phyloP scores from a whole-genome alignment of 1,284 basidiomycete genomes.

The Apiotrichum domesticum region DNA sequence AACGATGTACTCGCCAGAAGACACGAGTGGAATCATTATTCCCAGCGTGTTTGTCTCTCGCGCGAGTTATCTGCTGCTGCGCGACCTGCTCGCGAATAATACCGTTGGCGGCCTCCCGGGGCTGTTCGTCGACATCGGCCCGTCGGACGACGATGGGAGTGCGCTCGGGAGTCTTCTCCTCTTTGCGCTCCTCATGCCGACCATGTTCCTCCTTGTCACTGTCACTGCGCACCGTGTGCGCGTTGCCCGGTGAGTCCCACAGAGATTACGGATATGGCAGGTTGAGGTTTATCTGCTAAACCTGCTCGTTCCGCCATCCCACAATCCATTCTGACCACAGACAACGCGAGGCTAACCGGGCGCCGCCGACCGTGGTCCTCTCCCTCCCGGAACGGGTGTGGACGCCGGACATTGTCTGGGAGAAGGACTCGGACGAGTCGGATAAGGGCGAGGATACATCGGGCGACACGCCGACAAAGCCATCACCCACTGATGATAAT shows the following conservation, averaged over 20 bases:
- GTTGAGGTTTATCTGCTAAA: no score
- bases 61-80: constrained; percentile 45
- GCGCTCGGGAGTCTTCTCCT: constrained; percentile 40
- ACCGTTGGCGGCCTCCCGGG: constrained; percentile 21
- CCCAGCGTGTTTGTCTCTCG: constrained; percentile 49
- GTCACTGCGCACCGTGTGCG: constrained; percentile 41
- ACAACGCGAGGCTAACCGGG: constrained; percentile 45
- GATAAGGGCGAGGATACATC: constrained; percentile 11
- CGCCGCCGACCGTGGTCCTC: constrained; percentile 42
- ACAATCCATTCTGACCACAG: constrained; percentile 13
- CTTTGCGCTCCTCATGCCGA: constrained; percentile 44
- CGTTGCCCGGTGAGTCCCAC: constrained; percentile 33
- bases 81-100: constrained; percentile 35
- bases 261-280: no score
- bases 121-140: constrained; percentile 33
- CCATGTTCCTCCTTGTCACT: constrained; percentile 39
- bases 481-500: no score
- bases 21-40: constrained; percentile 47
- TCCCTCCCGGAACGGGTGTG: constrained; percentile 46
- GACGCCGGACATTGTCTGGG: constrained; percentile 47
- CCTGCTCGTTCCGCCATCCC: no score
- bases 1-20: constrained; percentile 77
- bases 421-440: constrained; percentile 35
- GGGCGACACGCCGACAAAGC: not conserved
- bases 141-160: constrained; percentile 39